These are phyloP conservation scores for Cladosporium austrohemisphaericum DNA, from an alignment of 2,329 filamentous ascomycete genomes.

Conservation along the genomic window DNA sequence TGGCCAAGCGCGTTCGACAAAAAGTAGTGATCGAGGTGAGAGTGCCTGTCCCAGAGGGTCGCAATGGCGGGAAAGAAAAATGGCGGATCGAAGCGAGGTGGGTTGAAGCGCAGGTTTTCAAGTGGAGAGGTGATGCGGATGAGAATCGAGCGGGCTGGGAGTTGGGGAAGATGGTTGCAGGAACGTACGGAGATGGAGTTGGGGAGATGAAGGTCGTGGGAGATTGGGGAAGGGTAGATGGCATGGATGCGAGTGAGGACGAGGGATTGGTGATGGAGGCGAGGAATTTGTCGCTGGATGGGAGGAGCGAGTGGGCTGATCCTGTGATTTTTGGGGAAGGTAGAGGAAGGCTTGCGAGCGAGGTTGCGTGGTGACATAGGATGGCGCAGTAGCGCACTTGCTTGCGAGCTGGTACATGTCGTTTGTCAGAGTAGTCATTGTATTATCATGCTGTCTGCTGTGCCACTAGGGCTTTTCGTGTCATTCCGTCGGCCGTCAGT, in stretches of 20 bases:
- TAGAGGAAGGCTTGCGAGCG: neutral
- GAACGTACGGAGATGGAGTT: neutral
- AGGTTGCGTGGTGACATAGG: neutral
- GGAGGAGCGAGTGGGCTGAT: neutral
- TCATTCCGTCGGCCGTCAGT: too few relatives aligned
- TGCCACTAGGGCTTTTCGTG: too few relatives aligned
- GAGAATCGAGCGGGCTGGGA: neutral
- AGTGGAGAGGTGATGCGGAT: neutral
- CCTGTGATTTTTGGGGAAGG: neutral
- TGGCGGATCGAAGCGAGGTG: slow-evolving; percentile 20
- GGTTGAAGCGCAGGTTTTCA: slow-evolving; percentile 22
- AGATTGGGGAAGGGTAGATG: neutral
- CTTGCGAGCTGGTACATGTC: slow-evolving; percentile 6
- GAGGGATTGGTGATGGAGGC: neutral
- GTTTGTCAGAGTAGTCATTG: too few relatives aligned
- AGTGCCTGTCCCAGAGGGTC: slow-evolving; percentile 8
- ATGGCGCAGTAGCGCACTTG: neutral
- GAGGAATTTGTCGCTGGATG: neutral
- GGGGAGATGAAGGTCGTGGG: neutral
- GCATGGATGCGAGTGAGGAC: neutral
- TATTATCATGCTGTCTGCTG: too few relatives aligned
- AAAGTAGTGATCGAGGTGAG: slow-evolving; percentile 25
- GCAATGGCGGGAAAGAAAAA: neutral
- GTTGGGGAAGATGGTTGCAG: neutral
- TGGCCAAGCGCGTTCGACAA: neutral